Base-by-base conservation (phyloP, 352 stramenopile species). In the Elongisporangium undulatum region DNA sequence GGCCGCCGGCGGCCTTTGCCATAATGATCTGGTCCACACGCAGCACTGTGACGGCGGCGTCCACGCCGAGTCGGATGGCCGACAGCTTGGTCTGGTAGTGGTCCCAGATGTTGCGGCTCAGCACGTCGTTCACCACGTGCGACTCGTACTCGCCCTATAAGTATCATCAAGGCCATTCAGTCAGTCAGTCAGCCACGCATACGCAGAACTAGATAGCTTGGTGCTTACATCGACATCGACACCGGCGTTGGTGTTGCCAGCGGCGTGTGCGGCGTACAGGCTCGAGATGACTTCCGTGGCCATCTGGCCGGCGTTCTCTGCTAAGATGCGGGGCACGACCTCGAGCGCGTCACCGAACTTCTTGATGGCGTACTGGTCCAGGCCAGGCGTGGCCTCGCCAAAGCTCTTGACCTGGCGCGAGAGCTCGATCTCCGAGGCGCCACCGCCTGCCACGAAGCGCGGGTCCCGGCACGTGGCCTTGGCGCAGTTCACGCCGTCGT, bases 21-120 rank as follows among this genome's bases (percentile, higher is more conserved):
- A 99, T 99, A 86, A 99, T 99, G 78, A 99, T 99, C 82, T 99
- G 97, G 87, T 99, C 98, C 29, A 99, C 97, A 75, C 96, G 96
- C 26, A 99, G 84, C 59, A 99, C 96, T 50, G 97, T 99, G 62
- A 99, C 94, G 24, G 95, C 96, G 38, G 96, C 97, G 78, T 99
- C 97, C 38, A 98, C 91, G 53, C 97, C 96, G 21, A 99, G 86
- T 63, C 96, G 91, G 67, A 99, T 91, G 58, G 98, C 98, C 61
- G 90, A 97, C 67, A 90, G 79, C 86, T 99, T 99, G 21, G 96
- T 98, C 58, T 85, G 68, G 67, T 98, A 89, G 68, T 98, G 85
- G 83, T 99, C 98, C 67, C 90, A 90, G 59, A 98, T 89, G 51
- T 80, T 79, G 56, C 83, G 74, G 54, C 63, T 74, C 63, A 95